Evolutionary conservation across 805 yeast species (phyloP), one percentile per base, ranked within the genome.

Genomic region (Clavispora santaluciae): DNA sequence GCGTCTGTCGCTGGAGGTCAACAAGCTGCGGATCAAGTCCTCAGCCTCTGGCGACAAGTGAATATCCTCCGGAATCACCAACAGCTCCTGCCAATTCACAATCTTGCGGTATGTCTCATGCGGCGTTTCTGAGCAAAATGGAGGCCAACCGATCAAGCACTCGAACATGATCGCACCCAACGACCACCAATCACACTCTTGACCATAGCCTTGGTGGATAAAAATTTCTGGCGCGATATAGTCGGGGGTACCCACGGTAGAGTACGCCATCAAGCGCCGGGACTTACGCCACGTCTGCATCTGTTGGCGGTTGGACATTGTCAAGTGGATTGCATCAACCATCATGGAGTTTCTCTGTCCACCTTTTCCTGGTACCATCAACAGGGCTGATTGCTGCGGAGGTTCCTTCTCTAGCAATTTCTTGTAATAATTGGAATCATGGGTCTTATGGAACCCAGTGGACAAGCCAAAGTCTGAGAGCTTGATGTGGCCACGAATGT

Each of bases 151-250:
- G 45, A 89, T 86, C 46, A 89, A 68, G 68, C 97, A 89, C 72
- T 89, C 97, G 63, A 84, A 89, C 97, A 89, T 90, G 57, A 89
- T 89, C 1, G 96, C 95, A 22, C 97, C 97, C 34, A 89, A 66
- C 7, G 95, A 85, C 97, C 97, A 89, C 97, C 97, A 89, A 63
- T 89, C 97, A 66, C 97, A 89, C 59, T 89, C 96, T 65, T 88
- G 95, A 10, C 96, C 95, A 63, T 89, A 89, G 5, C 97, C 97
- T 66, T 89, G 93, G 54, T 88, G 88, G 36, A 87, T 72, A 55
- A 89, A 89, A 45, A 89, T 90, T 60, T 89, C 97, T 0, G 97
- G 97, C 1, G 96, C 96, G 62, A 89, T 89, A 60, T 89, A 89
- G 61, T 89, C 96, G 0, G 97, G 97, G 0, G 97, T 89, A 35